These are phyloP conservation scores for Brassica balearica DNA, from an alignment of 441 rosid genomes.

Conservation along the genomic window DNA sequence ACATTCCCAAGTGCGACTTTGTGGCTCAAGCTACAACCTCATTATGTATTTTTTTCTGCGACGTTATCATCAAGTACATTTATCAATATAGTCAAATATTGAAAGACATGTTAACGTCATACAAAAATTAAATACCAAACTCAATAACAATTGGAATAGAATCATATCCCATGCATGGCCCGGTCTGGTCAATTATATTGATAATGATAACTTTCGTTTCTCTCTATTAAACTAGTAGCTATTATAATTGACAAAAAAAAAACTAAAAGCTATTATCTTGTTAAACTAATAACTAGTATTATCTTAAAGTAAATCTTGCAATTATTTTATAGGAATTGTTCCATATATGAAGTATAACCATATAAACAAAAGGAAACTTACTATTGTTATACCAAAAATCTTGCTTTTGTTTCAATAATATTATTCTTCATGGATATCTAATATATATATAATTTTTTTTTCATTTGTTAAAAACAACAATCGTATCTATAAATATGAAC, in stretches of 20 bases:
- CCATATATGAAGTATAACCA: slow-evolving; percentile 10
- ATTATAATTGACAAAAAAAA: not conserved
- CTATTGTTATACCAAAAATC: not conserved
- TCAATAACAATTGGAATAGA: slow-evolving; percentile 37
- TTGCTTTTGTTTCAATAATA: not conserved
- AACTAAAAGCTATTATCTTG: too few relatives aligned
- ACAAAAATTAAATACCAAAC: slow-evolving; percentile 1
- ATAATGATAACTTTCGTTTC: slow-evolving; percentile 8
- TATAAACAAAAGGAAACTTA: not conserved
- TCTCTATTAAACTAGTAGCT: slow-evolving; percentile 10
- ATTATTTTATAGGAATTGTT: slow-evolving; percentile 8
- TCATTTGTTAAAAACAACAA: not conserved
- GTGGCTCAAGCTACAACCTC: not conserved
- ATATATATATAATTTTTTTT: not conserved
- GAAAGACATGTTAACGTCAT: slow-evolving; percentile 28
- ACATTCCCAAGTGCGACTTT: not conserved
- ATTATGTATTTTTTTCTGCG: not conserved
- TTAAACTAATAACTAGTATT: not conserved
- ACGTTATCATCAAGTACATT: not conserved
- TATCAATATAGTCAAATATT: slow-evolving; percentile 15
- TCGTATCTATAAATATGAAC: slow-evolving; percentile 37
- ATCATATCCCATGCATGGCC: slow-evolving; percentile 40
- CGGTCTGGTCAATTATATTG: slow-evolving; percentile 39
- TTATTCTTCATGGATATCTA: not conserved
- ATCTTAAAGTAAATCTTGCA: not conserved